A percentile compares a stretch with the other conserved stretches of the same genome.
Conservation (phyloP, 177 flowering plant genomes). For the Tripterygium wilfordii region DNA sequence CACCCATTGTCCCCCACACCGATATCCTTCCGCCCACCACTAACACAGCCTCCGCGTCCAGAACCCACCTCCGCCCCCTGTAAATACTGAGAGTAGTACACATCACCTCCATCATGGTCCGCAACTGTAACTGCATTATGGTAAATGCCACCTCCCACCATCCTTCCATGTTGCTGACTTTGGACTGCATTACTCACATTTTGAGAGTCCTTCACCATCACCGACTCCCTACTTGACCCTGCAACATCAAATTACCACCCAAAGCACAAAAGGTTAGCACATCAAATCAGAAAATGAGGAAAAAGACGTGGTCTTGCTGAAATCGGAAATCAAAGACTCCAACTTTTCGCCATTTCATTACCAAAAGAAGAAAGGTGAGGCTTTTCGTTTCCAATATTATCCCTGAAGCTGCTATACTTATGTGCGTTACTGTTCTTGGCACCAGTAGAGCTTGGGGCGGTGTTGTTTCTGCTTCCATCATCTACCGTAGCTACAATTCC, state of each 20-base stretch:
- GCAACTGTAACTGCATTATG: slow-evolving; percentile 47
- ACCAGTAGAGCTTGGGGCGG: neutral
- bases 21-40: slow-evolving; percentile 42
- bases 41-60: too few relatives aligned
- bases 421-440: slow-evolving; percentile 13
- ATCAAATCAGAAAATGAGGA: neutral
- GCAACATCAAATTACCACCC: too few relatives aligned
- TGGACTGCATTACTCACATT: too few relatives aligned
- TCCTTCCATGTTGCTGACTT: too few relatives aligned
- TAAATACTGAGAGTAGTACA: slow-evolving; percentile 52
- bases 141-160: slow-evolving; percentile 20
- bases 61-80: slow-evolving; percentile 48
- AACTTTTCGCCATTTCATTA: slow-evolving; percentile 8
- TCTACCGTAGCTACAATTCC: slow-evolving; percentile 17
- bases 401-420: slow-evolving; percentile 13
- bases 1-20: slow-evolving; percentile 59
- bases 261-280: neutral
- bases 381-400: slow-evolving; percentile 33
- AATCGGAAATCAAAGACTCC: neutral
- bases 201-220: slow-evolving; percentile 13
- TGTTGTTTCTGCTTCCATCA: neutral
- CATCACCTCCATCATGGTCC: slow-evolving; percentile 40
- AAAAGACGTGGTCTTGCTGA: neutral
- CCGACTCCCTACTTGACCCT: slow-evolving; percentile 10
- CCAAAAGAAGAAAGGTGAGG: slow-evolving; percentile 38